Evolutionary conservation across 108 stramenopile genomes (phyloP).

Genomic region (Mayamaea pseudoterrestris): DNA sequence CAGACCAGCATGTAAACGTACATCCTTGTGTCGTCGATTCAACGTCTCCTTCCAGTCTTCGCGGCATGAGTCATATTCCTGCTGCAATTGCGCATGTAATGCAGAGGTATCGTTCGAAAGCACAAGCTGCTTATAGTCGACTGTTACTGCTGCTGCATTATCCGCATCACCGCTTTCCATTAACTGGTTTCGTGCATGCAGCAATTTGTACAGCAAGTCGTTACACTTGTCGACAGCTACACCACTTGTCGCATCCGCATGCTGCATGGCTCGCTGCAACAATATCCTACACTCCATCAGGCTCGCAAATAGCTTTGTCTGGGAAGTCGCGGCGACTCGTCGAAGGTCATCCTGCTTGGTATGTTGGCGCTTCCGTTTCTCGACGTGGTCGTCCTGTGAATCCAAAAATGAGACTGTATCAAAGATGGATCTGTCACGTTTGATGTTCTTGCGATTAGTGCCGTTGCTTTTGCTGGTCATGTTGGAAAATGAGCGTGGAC

Average conservation of each 20-base stretch:
- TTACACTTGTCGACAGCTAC: slow-evolving; percentile 15
- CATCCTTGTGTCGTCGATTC: slow-evolving; percentile 44
- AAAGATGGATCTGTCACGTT: slow-evolving; percentile 33
- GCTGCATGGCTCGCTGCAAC: slow-evolving; percentile 38
- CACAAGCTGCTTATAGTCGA: slow-evolving; percentile 12
- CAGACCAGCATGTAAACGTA: slow-evolving; percentile 42
- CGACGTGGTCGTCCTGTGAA: slow-evolving; percentile 20
- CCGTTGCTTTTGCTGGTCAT: too few relatives aligned
- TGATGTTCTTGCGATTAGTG: slow-evolving; percentile 14
- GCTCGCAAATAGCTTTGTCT: slow-evolving; percentile 36
- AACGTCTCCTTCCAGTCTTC: slow-evolving; percentile 40
- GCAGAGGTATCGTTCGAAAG: slow-evolving; percentile 9
- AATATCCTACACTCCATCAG: slow-evolving; percentile 63
- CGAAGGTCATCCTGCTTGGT: slow-evolving; percentile 2
- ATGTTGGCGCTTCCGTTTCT: slow-evolving; percentile 13
- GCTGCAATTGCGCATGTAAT: too few relatives aligned
- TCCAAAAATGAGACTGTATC: slow-evolving; percentile 34
- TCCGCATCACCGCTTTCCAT: slow-evolving; percentile 5
- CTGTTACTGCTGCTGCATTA: slow-evolving; percentile 2
- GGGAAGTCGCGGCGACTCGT: slow-evolving; percentile 30
- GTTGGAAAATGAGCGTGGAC: too few relatives aligned
- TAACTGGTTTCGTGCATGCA: slow-evolving; percentile 18
- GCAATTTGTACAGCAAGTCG: slow-evolving; percentile 15
- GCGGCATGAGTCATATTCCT: slow-evolving; percentile 38
- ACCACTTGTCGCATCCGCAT: neutral